Percentiles rank a stretch among this genome's conserved stretches.
Conservation (phyloP, 768 basidiomycete species). For the Collybia sp. region DNA sequence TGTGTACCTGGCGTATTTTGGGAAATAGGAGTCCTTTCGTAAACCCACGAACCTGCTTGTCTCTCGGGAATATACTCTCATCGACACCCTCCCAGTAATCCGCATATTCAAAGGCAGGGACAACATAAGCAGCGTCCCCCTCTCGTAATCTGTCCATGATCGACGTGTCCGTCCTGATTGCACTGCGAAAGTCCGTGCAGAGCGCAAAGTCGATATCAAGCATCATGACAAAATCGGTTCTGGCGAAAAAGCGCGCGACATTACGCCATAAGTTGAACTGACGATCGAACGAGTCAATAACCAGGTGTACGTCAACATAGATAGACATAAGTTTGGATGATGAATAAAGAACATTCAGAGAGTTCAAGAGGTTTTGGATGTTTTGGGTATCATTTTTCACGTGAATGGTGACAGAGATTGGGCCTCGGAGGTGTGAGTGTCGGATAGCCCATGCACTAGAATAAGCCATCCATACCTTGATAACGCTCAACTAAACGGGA, state of each 20-base stretch:
- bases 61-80: constrained; percentile 54
- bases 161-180: constrained; percentile 41
- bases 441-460: constrained; percentile 1
- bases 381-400: constrained; percentile 49
- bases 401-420: constrained; percentile 82
- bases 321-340: constrained; percentile 60
- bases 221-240: constrained; percentile 86
- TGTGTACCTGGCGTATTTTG: constrained; percentile 15
- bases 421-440: constrained; percentile 41
- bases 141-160: constrained; percentile 43
- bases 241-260: constrained; percentile 76
- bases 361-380: constrained; percentile 47
- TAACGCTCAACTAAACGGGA: constrained; percentile 71
- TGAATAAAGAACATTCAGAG: constrained; percentile 62
- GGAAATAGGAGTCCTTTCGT: not conserved
- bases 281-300: constrained; percentile 74
- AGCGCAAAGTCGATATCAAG: constrained; percentile 86
- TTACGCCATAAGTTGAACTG: constrained; percentile 93
- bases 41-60: constrained; percentile 51
- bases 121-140: constrained; percentile 68
- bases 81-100: constrained; percentile 61
- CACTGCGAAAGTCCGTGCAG: constrained; percentile 73
- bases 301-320: constrained; percentile 82
- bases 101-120: constrained; percentile 83
- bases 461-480: constrained; percentile 40